These are phyloP conservation scores for Aspergillus felis DNA, from an alignment of 2,329 filamentous ascomycete genomes.

Conservation along the genomic window DNA sequence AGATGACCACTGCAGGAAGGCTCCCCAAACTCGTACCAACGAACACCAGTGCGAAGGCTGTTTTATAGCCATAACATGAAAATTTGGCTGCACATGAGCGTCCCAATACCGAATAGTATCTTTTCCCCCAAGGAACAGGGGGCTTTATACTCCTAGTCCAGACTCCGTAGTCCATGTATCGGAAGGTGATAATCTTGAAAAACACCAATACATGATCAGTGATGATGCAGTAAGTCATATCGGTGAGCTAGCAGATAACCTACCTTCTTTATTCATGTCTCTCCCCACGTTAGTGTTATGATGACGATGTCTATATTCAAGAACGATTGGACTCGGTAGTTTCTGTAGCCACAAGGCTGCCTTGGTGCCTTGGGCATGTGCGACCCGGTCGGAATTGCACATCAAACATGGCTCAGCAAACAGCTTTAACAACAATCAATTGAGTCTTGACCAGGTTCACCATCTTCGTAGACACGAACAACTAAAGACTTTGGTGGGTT, in stretches of 20 bases:
- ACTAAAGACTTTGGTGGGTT: not conserved
- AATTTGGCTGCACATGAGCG: not conserved
- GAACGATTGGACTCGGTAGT: not conserved
- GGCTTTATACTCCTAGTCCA: too few species aligned
- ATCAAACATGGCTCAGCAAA: not conserved
- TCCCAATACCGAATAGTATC: not conserved
- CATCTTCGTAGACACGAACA: not conserved
- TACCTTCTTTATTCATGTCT: not conserved
- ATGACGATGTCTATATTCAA: not conserved
- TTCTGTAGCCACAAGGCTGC: not conserved
- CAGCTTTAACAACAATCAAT: not conserved
- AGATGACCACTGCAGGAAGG: not conserved
- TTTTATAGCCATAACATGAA: not conserved
- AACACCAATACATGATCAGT: too few species aligned
- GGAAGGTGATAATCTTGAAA: too few species aligned
- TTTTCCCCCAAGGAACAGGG: not conserved
- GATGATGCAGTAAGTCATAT: too few species aligned
- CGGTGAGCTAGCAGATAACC: not conserved
- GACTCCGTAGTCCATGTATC: too few species aligned
- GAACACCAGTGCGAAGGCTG: not conserved
- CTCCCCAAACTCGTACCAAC: not conserved
- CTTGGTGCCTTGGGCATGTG: not conserved
- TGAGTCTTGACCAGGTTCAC: not conserved
- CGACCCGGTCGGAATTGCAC: not conserved
- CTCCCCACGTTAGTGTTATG: not conserved